Percentiles rank a stretch among this genome's conserved stretches.
phyloP scores from a whole-genome alignment of 805 yeast genomes.

The Zygoascus bituminiphila region DNA sequence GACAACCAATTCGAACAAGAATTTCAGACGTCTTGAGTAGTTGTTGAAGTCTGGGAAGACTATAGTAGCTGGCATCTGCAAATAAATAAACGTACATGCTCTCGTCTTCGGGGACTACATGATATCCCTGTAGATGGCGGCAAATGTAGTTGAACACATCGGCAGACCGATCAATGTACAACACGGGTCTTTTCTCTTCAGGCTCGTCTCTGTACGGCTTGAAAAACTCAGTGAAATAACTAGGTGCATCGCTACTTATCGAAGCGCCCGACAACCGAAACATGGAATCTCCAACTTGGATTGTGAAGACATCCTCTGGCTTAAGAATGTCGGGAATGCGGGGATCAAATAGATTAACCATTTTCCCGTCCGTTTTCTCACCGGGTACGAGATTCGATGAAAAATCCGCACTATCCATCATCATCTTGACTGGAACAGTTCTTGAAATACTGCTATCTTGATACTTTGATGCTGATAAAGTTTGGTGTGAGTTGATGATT shows the following conservation, averaged over 20 bases:
- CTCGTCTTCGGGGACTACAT: slow-evolving; percentile 50
- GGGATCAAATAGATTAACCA: slow-evolving; percentile 14
- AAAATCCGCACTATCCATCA: background rate
- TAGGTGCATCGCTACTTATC: slow-evolving; percentile 77
- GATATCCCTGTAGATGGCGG: slow-evolving; percentile 64
- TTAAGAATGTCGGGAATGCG: slow-evolving; percentile 41
- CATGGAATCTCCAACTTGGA: slow-evolving; percentile 58
- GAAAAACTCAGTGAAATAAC: slow-evolving; percentile 75
- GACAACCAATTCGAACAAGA: slow-evolving; percentile 51
- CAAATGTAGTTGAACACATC: slow-evolving; percentile 57
- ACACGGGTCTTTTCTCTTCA: slow-evolving; percentile 28
- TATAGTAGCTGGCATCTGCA: slow-evolving; percentile 66
- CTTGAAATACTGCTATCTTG: no score
- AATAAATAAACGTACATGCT: slow-evolving; percentile 53
- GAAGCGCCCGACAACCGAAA: slow-evolving; percentile 78
- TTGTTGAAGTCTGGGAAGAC: slow-evolving; percentile 47
- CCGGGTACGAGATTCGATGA: background rate
- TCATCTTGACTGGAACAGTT: no score
- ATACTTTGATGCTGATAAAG: no score
- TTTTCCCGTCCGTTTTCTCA: background rate
- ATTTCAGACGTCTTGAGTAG: slow-evolving; percentile 45
- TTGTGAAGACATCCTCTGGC: slow-evolving; percentile 56
- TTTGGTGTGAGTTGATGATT: no score
- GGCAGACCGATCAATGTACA: slow-evolving; percentile 71
- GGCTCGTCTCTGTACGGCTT: slow-evolving; percentile 22